phyloP scores from a whole-genome alignment of 371 early-diverging fungal species.

The Enteropsectra breve region DNA sequence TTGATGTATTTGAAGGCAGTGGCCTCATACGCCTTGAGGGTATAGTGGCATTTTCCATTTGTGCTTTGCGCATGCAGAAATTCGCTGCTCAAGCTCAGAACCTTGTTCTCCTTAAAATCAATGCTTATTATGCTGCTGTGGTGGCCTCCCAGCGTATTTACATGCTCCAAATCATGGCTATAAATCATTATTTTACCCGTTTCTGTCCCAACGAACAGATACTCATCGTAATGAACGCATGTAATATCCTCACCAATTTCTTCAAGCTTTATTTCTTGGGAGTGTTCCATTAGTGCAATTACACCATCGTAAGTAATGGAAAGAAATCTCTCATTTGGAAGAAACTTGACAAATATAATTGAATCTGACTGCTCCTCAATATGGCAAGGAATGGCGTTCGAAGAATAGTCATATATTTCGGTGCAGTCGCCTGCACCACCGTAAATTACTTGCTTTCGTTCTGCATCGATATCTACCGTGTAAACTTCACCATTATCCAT shows the following conservation, averaged over 20 bases:
- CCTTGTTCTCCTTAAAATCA: conserved; percentile 10
- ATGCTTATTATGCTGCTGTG: conserved; percentile 18
- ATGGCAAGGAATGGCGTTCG: not conserved
- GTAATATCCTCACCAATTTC: conserved; percentile 40
- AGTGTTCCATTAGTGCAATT: conserved; percentile 16
- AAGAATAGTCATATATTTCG: conserved; percentile 10
- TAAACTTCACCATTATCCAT: conserved; percentile 43
- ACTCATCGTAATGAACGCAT: conserved; percentile 15
- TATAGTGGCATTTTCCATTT: conserved; percentile 5
- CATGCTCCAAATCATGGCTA: conserved; percentile 14
- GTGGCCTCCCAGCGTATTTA: conserved; percentile 34
- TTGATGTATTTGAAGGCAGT: conserved; percentile 13
- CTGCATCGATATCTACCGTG: conserved; percentile 22
- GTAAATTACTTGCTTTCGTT: conserved; percentile 7
- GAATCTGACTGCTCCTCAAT: conserved; percentile 39
- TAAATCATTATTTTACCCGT: conserved; percentile 34
- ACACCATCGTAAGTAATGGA: conserved; percentile 34
- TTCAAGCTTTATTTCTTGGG: conserved; percentile 3
- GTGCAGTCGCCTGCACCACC: conserved; percentile 38
- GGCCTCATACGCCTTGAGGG: conserved; percentile 6
- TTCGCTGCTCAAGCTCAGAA: conserved; percentile 19
- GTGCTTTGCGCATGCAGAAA: conserved; percentile 15
- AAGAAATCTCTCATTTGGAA: conserved; percentile 17
- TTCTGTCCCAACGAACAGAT: conserved; percentile 31
- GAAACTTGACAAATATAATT: conserved; percentile 28